Percentiles rank a stretch among this genome's conserved stretches.
Conservation (phyloP, 768 basidiomycete genomes). For the Glaciozyma antarctica region DNA sequence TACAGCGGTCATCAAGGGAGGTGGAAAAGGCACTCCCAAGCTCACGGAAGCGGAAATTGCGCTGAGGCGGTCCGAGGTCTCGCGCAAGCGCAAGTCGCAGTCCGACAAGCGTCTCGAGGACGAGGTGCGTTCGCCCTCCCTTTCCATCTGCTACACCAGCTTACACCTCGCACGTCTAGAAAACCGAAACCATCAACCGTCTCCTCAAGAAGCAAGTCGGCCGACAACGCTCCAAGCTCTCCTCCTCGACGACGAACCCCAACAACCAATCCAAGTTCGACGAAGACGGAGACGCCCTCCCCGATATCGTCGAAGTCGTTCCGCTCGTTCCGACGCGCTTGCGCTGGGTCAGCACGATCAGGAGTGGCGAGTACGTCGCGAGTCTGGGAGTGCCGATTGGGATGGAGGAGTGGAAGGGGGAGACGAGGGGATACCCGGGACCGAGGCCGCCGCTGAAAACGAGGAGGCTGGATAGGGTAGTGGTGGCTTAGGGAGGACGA, state of each 20-base stretch:
- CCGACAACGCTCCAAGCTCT: slow-evolving; percentile 11
- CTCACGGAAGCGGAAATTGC: slow-evolving; percentile 65
- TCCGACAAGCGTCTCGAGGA: slow-evolving; percentile 76
- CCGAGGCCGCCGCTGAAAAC: slow-evolving; percentile 7
- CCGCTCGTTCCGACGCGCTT: slow-evolving; percentile 51
- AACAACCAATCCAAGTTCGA: slow-evolving; percentile 41
- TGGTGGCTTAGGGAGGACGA: no score
- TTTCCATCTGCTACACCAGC: neutral
- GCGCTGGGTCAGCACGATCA: slow-evolving; percentile 60
- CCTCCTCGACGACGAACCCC: slow-evolving; percentile 32
- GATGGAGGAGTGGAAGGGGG: neutral
- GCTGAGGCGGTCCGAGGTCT: slow-evolving; percentile 65
- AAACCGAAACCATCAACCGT: slow-evolving; percentile 83
- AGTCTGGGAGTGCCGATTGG: slow-evolving; percentile 3
- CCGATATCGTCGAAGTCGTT: slow-evolving; percentile 40
- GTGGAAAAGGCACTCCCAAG: slow-evolving; percentile 47
- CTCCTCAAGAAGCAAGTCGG: slow-evolving; percentile 70
- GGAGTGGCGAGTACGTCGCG: slow-evolving; percentile 25
- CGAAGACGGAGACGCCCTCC: slow-evolving; percentile 20
- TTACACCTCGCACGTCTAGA: neutral
- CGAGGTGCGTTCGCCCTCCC: slow-evolving; percentile 47
- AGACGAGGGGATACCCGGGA: neutral
- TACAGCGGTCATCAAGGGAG: neutral
- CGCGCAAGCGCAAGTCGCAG: slow-evolving; percentile 67
- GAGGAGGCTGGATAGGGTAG: slow-evolving; percentile 1